phyloP scores from a whole-genome alignment of 2,329 filamentous ascomycete species.

The Blumeria graminis region DNA sequence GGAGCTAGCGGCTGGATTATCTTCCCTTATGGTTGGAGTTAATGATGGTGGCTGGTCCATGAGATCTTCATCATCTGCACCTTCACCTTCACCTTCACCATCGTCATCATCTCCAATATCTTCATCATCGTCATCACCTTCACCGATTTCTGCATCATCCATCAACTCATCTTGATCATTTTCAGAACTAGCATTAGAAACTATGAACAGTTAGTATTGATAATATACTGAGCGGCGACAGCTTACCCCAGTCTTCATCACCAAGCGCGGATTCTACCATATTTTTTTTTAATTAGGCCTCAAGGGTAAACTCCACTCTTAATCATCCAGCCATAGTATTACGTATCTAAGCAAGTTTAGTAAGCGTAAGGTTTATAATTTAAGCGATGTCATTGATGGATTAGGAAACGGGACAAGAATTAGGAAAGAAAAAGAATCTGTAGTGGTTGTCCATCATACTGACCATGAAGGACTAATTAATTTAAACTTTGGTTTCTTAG shows the following conservation, averaged over 20 bases:
- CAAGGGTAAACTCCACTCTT: too few relatives aligned
- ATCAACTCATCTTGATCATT: constrained; percentile 33
- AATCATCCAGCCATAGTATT: too few relatives aligned
- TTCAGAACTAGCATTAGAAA: constrained; percentile 22
- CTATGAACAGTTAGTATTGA: constrained; percentile 6
- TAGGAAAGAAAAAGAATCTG: too few relatives aligned
- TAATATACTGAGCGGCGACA: not conserved
- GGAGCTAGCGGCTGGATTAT: constrained; percentile 4
- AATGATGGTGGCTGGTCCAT: constrained; percentile 13
- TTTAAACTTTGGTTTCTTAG: too few relatives aligned
- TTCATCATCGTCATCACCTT: constrained; percentile 13
- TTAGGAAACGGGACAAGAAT: too few relatives aligned
- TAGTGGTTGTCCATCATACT: too few relatives aligned
- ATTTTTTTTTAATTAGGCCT: constrained; percentile 1
- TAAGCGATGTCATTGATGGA: too few relatives aligned
- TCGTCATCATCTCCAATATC: constrained; percentile 15
- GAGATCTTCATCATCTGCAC: constrained; percentile 24
- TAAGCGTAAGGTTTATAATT: too few relatives aligned
- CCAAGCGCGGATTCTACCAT: constrained; percentile 14
- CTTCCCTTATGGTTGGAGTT: constrained; percentile 1
- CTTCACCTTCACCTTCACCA: constrained; percentile 23
- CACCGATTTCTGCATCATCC: constrained; percentile 22
- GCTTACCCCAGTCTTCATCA: constrained; percentile 14
- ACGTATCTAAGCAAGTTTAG: too few relatives aligned
- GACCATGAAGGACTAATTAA: too few relatives aligned